Conservation (phyloP, 2,329 filamentous ascomycete genomes). For the Leptographium flavum region DNA sequence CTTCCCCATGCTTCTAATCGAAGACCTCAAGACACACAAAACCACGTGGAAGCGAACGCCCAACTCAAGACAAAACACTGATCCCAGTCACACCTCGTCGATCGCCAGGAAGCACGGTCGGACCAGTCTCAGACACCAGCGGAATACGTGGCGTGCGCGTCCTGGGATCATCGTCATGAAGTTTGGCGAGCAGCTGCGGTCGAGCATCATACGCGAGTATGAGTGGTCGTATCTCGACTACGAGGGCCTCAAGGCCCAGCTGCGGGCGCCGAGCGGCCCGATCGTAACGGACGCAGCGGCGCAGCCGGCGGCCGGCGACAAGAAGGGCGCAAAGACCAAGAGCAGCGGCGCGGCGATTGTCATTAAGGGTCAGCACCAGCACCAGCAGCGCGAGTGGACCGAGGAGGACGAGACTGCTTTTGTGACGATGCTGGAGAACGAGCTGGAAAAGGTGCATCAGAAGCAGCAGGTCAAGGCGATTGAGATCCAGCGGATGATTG, state of each 20-base stretch:
- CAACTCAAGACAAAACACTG: constrained; percentile 8
- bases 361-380: background rate
- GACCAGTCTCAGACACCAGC: background rate
- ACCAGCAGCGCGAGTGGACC: constrained; percentile 53
- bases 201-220: constrained; percentile 92
- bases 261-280: constrained; percentile 57
- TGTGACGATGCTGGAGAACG: constrained; percentile 71
- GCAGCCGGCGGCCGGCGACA: constrained; percentile 17
- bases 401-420: constrained; percentile 88
- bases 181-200: constrained; percentile 94
- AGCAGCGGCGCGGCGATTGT: constrained; percentile 14
- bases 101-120: background rate
- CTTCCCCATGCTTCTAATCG: constrained; percentile 33
- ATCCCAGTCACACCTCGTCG: background rate
- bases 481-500: constrained; percentile 85
- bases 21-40: constrained; percentile 29
- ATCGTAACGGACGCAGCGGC: constrained; percentile 20
- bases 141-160: constrained; percentile 21
- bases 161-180: constrained; percentile 51
- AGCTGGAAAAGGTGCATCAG: constrained; percentile 94
- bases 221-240: constrained; percentile 98
- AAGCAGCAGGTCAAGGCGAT: constrained; percentile 96
- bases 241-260: constrained; percentile 75
- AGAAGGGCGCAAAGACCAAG: constrained; percentile 17
- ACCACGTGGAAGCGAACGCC: constrained; percentile 25